phyloP scores from a whole-genome alignment of 208 protist species.

The Wallacemonas sp. region DNA sequence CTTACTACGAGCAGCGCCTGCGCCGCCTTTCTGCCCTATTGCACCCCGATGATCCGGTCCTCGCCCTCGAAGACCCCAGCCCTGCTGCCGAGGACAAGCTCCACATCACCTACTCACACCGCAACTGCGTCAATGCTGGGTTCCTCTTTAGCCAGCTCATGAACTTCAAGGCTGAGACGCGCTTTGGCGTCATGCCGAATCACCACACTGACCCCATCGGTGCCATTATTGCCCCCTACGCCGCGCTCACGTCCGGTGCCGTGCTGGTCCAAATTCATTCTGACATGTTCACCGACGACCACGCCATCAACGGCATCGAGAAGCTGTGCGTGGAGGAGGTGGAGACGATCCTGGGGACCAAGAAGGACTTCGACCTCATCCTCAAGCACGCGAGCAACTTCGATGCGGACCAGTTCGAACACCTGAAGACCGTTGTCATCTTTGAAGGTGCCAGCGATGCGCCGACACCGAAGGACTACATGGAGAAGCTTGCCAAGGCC shows the following conservation, averaged over 20 bases:
- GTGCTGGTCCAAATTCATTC: slow-evolving; percentile 87
- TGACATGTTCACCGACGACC: slow-evolving; percentile 90
- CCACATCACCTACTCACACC: slow-evolving; percentile 86
- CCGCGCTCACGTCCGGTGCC: slow-evolving; percentile 81
- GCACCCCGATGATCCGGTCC: slow-evolving; percentile 89
- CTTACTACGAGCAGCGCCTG: slow-evolving; percentile 91
- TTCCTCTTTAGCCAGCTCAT: slow-evolving; percentile 84
- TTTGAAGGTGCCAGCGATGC: slow-evolving; percentile 77
- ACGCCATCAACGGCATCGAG: slow-evolving; percentile 89
- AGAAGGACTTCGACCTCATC: slow-evolving; percentile 84
- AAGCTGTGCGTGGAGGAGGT: slow-evolving; percentile 92
- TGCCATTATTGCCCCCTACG: slow-evolving; percentile 86
- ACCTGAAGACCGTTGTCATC: slow-evolving; percentile 78
- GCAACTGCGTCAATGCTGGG: slow-evolving; percentile 90
- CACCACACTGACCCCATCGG: slow-evolving; percentile 86
- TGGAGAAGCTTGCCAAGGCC: slow-evolving; percentile 71
- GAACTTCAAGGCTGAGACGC: slow-evolving; percentile 82
- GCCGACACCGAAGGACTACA: slow-evolving; percentile 64
- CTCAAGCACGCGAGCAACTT: slow-evolving; percentile 90
- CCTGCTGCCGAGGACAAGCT: slow-evolving; percentile 86
- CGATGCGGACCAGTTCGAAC: slow-evolving; percentile 85
- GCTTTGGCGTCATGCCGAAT: slow-evolving; percentile 90
- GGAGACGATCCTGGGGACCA: slow-evolving; percentile 69
- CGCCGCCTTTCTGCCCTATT: slow-evolving; percentile 84
- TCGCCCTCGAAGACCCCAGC: slow-evolving; percentile 82